A percentile compares a stretch with the other conserved stretches of the same genome.
Evolutionary conservation across 1,139 yeast genomes (phyloP).

Genomic region (Debaryomyces sp.): DNA sequence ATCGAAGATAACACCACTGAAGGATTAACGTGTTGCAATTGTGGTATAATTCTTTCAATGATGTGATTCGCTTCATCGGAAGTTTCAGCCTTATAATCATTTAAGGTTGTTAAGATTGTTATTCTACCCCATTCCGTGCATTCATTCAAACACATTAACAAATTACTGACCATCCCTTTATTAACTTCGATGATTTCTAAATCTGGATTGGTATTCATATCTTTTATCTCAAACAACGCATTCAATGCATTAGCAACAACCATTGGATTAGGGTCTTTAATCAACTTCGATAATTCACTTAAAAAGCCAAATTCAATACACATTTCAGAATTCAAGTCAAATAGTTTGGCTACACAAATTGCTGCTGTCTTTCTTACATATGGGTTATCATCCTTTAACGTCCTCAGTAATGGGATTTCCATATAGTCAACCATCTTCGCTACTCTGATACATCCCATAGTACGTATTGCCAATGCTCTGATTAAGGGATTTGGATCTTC

Average conservation of each 20-base stretch:
- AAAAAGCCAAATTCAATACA: conserved; percentile 89
- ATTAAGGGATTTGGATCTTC: conserved; percentile 97
- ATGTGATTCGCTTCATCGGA: conserved; percentile 78
- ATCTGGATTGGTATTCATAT: conserved; percentile 56
- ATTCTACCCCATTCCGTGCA: conserved; percentile 99
- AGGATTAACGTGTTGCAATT: conserved; percentile 96
- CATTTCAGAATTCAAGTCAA: conserved; percentile 78
- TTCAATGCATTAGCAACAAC: conserved; percentile 93
- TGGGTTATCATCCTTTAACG: conserved; percentile 90
- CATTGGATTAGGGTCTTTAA: conserved; percentile 92
- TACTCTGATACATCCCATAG: conserved; percentile 98
- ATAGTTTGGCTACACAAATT: conserved; percentile 93
- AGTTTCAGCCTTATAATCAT: conserved; percentile 63
- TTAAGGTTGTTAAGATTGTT: conserved; percentile 79
- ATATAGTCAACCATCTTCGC: conserved; percentile 94
- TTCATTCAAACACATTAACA: conserved; percentile 85
- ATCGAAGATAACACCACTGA: conserved; percentile 90
- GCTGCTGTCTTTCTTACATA: conserved; percentile 98
- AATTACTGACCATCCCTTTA: conserved; percentile 56
- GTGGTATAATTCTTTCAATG: conserved; percentile 90
- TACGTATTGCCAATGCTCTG: conserved; percentile 93
- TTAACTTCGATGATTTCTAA: conserved; percentile 43
- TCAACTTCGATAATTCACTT: conserved; percentile 64
- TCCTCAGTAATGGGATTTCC: conserved; percentile 84
- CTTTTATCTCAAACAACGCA: conserved; percentile 81